Base-by-base conservation (phyloP, 2,329 filamentous ascomycete species). In the Annulohypoxylon truncatum region DNA sequence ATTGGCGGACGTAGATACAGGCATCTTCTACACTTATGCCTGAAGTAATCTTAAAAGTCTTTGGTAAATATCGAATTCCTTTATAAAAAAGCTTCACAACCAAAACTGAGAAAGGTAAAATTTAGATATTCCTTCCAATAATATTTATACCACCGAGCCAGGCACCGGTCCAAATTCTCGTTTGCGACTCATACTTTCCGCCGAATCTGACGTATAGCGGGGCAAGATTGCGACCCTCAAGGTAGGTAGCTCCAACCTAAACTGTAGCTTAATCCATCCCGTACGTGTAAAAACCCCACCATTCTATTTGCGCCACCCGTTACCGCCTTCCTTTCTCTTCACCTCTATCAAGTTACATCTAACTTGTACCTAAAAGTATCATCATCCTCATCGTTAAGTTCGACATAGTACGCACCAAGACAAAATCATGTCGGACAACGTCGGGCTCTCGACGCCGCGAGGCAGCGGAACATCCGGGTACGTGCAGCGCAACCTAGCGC, bases 401-500 rank as follows among this genome's bases (percentile, higher is more conserved):
- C 12, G n/a, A 46, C 47, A 56, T 5, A 42, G 12, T 13, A 52
- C 29, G 4, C 7, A 28, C 4, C 13, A 10, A 59, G 57, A 75
- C 31, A 73, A 38, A 38, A 38, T 15, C 4, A 98, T 98, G 96
- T 96, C 94, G 66, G 94, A 96, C 71, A 99, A 99, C 82, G 96
- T 99, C 76, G 96, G 96, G 62, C 93, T 99, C 74, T 90, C 91
- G 61, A 99, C 96, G 3, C 96, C 96, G 2, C 91, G 96, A 75
- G 96, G 96, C 72, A 97, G 92, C 77, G 96, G 96, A 50, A 99
- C 96, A 61, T 98, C 95, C 0, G 96, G 96, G 77, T 98, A 98
- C 79, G 95, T 99, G 61, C 95, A 98, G 81, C 93, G 94, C 79
- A 99, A 98, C 82, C 89, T 94, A 33, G 96, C 96, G 15, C 90